Base-by-base conservation (phyloP, 2,329 filamentous ascomycete genomes). In the Sclerotinia spermophila region DNA sequence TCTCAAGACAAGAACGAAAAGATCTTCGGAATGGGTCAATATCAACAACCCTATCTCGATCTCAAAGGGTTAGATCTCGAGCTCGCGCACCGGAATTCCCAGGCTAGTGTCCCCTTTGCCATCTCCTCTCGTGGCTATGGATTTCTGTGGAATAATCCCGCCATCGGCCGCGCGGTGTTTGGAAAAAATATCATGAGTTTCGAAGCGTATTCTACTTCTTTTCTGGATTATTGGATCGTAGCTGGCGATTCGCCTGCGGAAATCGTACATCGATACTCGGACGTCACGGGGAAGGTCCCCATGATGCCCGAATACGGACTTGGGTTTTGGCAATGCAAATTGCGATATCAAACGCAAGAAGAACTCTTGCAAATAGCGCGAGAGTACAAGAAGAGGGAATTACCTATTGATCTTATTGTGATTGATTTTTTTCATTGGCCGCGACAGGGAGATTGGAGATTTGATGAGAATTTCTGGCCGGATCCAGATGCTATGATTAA, bases 251-350 rank as follows among this genome's bases (percentile, higher is more conserved):
- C 82, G 0, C 88, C 88, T 0, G 81, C 82, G 0, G 82, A 86
- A 48, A 89, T 90, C 56, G 83, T 85, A 10, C 81, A 86, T 71
- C 81, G 84, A 0, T 91, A 90, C 74, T 84, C 85, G 0, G 79
- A 79, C 5, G 86, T 82, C 2, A 89, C 88, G 0, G 89, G 89
- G 0, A 84, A 82, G 45, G 86, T 86, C 0, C 89, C 89, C 0
- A 87, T 87, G 84, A 90, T 91, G 88, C 89, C 89, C 2, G 88
- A 90, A 74, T 90, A 89, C 74, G 88, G 88, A 0, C 82, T 91
- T 0, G 89, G 89, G 0, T 91, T 90, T 76, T 90, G 88, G 88
- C 89, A 91, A 76, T 90, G 87, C 78, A 90, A 89, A 78, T 80
- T 90, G 17, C 83, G 88, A 1, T 91, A 91, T 74, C 86, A 87